Evolutionary conservation across 345 rosid species (phyloP).

Genomic region (Fremontodendron californicum): DNA sequence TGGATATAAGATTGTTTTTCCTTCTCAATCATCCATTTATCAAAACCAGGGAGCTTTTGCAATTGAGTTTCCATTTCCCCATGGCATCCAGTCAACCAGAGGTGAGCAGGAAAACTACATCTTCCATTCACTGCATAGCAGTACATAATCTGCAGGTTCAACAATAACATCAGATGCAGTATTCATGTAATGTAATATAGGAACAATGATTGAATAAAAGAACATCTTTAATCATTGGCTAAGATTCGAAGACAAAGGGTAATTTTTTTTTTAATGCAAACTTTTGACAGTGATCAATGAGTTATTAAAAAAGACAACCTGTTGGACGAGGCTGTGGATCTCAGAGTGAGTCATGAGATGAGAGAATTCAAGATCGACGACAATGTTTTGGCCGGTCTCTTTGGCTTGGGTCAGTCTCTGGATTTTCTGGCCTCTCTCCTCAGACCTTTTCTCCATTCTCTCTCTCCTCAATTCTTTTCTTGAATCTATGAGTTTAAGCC

Average conservation of each 20-base stretch:
- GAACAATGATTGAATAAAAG: background rate
- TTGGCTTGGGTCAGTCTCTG: slow-evolving; percentile 57
- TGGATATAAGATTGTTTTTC: slow-evolving; percentile 62
- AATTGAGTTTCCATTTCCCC: slow-evolving; percentile 69
- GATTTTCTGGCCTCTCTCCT: slow-evolving; percentile 61
- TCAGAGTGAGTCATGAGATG: slow-evolving; percentile 72
- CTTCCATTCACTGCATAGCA: slow-evolving; percentile 88
- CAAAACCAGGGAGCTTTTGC: slow-evolving; percentile 76
- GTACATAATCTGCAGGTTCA: slow-evolving; percentile 69
- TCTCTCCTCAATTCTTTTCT: slow-evolving; percentile 59
- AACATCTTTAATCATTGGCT: background rate
- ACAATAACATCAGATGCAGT: background rate
- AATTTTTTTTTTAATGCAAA: background rate
- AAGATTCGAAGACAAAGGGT: background rate
- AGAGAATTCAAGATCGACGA: slow-evolving; percentile 77
- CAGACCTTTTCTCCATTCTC: slow-evolving; percentile 60
- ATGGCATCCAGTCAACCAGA: slow-evolving; percentile 82
- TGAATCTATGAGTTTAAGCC: slow-evolving; percentile 56
- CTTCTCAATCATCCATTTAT: slow-evolving; percentile 90
- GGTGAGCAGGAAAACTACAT: slow-evolving; percentile 53
- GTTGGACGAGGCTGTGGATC: slow-evolving; percentile 88
- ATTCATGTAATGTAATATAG: background rate
- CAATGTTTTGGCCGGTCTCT: slow-evolving; percentile 60
- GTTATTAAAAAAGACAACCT: slow-evolving; percentile 34
- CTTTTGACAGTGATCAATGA: background rate